These are phyloP conservation scores for Zasmidium angulare DNA, from an alignment of 2,329 filamentous ascomycete species.

Conservation along the genomic window DNA sequence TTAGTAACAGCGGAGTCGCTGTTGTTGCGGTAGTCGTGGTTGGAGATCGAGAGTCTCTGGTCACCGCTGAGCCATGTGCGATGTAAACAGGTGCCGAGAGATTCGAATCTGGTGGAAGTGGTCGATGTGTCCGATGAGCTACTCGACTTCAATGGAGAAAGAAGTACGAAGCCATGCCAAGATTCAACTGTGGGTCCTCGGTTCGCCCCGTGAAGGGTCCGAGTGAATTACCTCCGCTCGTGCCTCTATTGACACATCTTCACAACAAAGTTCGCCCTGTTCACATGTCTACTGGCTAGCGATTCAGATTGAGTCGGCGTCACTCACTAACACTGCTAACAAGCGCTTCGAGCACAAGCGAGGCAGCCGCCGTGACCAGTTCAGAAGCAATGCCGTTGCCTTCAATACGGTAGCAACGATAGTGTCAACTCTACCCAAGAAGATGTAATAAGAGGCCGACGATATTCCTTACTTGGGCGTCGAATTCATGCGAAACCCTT, in stretches of 20 bases:
- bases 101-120: too few relatives aligned
- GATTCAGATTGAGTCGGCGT: too few relatives aligned
- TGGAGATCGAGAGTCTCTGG: neutral
- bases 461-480: too few relatives aligned
- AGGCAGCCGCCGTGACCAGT: neutral
- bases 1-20: neutral
- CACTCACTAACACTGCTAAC: too few relatives aligned
- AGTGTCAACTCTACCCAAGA: too few relatives aligned
- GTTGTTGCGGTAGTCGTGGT: neutral
- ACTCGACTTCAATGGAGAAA: neutral
- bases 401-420: neutral
- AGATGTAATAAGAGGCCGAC: too few relatives aligned
- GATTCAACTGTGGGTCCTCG: neutral
- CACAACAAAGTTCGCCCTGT: too few relatives aligned
- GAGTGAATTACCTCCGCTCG: neutral
- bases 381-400: neutral
- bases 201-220: neutral
- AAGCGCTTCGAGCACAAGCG: too few relatives aligned
- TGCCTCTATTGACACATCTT: neutral
- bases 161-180: neutral
- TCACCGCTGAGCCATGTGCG: neutral
- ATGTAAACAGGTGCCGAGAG: too few relatives aligned
- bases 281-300: too few relatives aligned
- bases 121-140: too few relatives aligned
- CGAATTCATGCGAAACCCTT: neutral